Base-by-base conservation (phyloP, 164 flowering plant genomes). In the Taxillus chinensis region DNA sequence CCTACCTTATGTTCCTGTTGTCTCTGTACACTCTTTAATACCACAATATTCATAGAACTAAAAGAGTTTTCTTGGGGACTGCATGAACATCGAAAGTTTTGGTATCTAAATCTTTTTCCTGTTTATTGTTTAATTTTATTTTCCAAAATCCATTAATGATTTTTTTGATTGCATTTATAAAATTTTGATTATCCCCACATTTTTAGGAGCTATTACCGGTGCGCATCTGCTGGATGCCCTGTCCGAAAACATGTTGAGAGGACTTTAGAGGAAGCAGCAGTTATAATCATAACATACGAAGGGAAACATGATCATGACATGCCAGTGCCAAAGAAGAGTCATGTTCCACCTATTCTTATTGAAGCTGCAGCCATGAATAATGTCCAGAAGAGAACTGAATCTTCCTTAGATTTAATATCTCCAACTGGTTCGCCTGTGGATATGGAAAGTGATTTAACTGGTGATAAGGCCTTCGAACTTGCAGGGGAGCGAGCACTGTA, bases 151-250 rank as follows among this genome's bases (percentile, higher is more conserved):
- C 27, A 27, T 27, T 27, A 27, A 27, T 27, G 27, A 27, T 27
- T 27, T 27, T 27, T 27, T 27, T 27, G 27, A 27, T 27, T 27
- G 27, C 27, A 27, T 27, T 27, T 27, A 27, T 27, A 27, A 27
- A 27, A 27, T 27, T 27, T 27, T 27, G 27, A 27, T 27, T 27
- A 27, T 27, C 27, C 27, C 27, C 27, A 46, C 63, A 58, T 41
- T 80, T 71, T 54, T 80, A 90, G 96, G 81, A 90, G 85, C 80
- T 90, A 90, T 67, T 90, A 90, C 67, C 76, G 87, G 69, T 90
- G 96, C 78, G 85, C 96, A 43, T 84, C 91, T 62, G 82, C 85
- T 53, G 96, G 92, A 61, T 90, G 96, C 58, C 91, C 90, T 61
- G 93, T 83, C 55, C 84, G 93, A 8, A 87, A 90, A 74, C 96